Evolutionary conservation across 2,329 filamentous ascomycete species (phyloP).

Genomic region (Diaporthe vaccinii): DNA sequence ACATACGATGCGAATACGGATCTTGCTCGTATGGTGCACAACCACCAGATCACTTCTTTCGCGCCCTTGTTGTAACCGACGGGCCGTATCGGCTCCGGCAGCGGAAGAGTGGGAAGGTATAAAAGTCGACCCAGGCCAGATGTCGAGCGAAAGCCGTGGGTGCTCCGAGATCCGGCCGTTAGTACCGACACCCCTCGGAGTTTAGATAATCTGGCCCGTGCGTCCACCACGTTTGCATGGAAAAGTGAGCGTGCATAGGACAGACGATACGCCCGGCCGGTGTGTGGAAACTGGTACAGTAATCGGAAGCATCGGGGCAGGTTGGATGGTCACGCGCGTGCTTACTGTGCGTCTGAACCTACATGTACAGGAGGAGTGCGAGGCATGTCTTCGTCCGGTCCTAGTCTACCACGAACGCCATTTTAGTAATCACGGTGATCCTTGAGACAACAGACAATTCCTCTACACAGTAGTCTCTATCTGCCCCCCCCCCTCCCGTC

Average conservation of each 20-base stretch:
- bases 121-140: not conserved
- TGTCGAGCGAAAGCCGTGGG: not conserved
- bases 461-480: not conserved
- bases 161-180: conserved; percentile 7
- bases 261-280: not conserved
- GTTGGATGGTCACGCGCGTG: conserved; percentile 14
- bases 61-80: not conserved
- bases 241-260: not conserved
- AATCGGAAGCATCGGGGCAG: conserved; percentile 4
- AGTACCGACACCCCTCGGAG: not conserved
- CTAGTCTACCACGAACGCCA: not conserved
- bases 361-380: not conserved
- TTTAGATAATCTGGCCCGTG: not conserved
- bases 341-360: conserved; percentile 14
- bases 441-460: not conserved
- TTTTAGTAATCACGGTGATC: conserved; percentile 13
- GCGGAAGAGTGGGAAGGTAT: not conserved
- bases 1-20: not conserved
- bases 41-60: not conserved
- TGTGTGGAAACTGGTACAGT: not conserved
- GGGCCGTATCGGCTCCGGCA: conserved; percentile 12
- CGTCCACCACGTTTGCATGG: not conserved
- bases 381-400: not conserved
- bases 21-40: conserved; percentile 1
- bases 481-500: too few relatives aligned